These are phyloP conservation scores for Mycena floridula DNA, from an alignment of 768 basidiomycete species.

Conservation along the genomic window DNA sequence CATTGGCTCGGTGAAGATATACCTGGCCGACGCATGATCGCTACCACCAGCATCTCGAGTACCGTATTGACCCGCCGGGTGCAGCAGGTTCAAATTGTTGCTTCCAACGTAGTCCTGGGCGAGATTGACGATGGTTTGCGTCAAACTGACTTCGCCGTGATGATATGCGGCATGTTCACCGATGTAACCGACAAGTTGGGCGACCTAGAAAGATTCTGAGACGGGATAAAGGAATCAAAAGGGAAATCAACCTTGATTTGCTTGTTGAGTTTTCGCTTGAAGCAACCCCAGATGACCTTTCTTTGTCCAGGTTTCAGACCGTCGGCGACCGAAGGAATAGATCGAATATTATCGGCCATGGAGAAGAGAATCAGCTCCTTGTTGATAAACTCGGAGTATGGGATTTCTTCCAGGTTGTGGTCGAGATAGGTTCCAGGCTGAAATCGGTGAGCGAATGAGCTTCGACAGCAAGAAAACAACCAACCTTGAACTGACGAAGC, in stretches of 20 bases:
- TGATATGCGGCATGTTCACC: slow-evolving; percentile 94
- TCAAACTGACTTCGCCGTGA: slow-evolving; percentile 88
- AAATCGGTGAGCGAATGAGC: slow-evolving; percentile 2
- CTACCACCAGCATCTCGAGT: slow-evolving; percentile 92
- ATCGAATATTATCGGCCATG: slow-evolving; percentile 98
- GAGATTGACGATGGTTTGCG: slow-evolving; percentile 85
- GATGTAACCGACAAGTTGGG: slow-evolving; percentile 93
- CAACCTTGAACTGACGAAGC: slow-evolving; percentile 86
- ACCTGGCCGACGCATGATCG: slow-evolving; percentile 94
- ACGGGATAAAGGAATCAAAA: not conserved
- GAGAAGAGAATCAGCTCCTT: slow-evolving; percentile 97
- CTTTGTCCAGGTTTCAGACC: slow-evolving; percentile 97
- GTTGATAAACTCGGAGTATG: slow-evolving; percentile 94
- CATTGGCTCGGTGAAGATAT: slow-evolving; percentile 83
- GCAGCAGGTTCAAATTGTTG: slow-evolving; percentile 88
- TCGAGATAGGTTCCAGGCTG: slow-evolving; percentile 93
- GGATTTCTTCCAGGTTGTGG: slow-evolving; percentile 80
- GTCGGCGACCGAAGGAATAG: slow-evolving; percentile 90
- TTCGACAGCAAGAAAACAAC: slow-evolving; percentile 5
- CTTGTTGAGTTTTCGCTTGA: slow-evolving; percentile 88
- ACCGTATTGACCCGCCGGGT: slow-evolving; percentile 92
- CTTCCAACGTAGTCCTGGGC: slow-evolving; percentile 94
- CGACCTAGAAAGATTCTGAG: slow-evolving; percentile 62
- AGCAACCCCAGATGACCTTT: slow-evolving; percentile 94
- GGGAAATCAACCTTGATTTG: slow-evolving; percentile 70